Percentiles rank a stretch among this genome's conserved stretches.
Conservation (phyloP, 2,329 filamentous ascomycete species). For the Didymella exigua region DNA sequence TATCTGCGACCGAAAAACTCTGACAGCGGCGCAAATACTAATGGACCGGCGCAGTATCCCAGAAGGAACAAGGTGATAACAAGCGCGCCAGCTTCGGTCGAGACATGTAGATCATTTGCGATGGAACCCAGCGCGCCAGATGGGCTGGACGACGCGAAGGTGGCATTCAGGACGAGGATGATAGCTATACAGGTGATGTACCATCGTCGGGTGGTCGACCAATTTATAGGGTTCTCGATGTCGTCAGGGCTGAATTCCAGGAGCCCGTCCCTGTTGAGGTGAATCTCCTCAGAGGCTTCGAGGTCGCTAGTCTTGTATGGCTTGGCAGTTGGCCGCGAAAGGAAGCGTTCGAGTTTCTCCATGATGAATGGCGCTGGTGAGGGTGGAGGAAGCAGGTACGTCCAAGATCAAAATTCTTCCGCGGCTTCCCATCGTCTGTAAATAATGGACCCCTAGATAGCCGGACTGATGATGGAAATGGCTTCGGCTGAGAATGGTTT, state of each 20-base stretch:
- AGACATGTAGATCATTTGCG: conserved; percentile 7
- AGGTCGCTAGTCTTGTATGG: conserved; percentile 5
- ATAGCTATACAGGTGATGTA: conserved; percentile 10
- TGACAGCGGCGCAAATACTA: conserved; percentile 69
- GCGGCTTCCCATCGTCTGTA: not conserved
- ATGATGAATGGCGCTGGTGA: not conserved
- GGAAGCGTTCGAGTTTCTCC: conserved; percentile 13
- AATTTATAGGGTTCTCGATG: conserved; percentile 11
- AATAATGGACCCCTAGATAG: not conserved
- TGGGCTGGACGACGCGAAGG: conserved; percentile 11
- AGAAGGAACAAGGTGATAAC: conserved; percentile 69
- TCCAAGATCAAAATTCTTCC: not conserved
- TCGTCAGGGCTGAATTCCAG: conserved; percentile 3
- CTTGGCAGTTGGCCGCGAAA: conserved; percentile 10
- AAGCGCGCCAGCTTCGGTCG: conserved; percentile 49
- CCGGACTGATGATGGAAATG: conserved; percentile 1
- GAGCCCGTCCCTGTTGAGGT: conserved; percentile 4
- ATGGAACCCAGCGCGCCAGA: conserved; percentile 4
- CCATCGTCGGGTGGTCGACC: conserved; percentile 4
- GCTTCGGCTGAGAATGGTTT: conserved; percentile 2
- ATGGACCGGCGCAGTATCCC: conserved; percentile 66
- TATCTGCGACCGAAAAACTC: conserved; percentile 67
- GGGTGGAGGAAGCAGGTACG: not conserved
- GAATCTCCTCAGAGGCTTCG: conserved; percentile 2
- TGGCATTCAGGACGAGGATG: conserved; percentile 6